These are phyloP conservation scores for Aspergillus niger DNA, from an alignment of 2,329 filamentous ascomycete genomes.

Conservation along the genomic window DNA sequence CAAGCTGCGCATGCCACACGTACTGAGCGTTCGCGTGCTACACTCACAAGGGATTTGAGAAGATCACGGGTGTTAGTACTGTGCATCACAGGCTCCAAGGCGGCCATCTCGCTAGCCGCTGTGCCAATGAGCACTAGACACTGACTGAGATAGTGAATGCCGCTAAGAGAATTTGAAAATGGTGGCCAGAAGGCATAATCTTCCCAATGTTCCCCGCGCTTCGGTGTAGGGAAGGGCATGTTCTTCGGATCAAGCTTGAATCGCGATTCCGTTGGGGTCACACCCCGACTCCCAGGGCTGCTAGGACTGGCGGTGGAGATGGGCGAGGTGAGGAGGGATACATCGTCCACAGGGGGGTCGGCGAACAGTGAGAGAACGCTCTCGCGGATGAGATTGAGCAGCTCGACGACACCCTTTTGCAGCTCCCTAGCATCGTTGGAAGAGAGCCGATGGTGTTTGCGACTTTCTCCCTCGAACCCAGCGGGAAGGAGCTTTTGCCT, in stretches of 20 bases:
- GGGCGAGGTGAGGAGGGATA: slow-evolving; percentile 84
- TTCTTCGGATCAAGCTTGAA: slow-evolving; percentile 80
- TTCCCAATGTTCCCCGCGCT: slow-evolving; percentile 83
- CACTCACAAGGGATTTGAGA: slow-evolving; percentile 72
- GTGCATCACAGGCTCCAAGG: slow-evolving; percentile 67
- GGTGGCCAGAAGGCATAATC: slow-evolving; percentile 96
- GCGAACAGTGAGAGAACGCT: slow-evolving; percentile 80
- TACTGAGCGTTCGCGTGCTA: slow-evolving; percentile 80
- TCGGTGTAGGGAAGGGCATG: slow-evolving; percentile 74
- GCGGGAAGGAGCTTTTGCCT: slow-evolving; percentile 77
- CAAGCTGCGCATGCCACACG: slow-evolving; percentile 85
- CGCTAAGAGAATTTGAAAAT: slow-evolving; percentile 85
- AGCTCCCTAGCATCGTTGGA: slow-evolving; percentile 70
- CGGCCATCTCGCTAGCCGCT: slow-evolving; percentile 81
- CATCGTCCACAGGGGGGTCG: slow-evolving; percentile 85
- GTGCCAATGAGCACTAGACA: slow-evolving; percentile 81
- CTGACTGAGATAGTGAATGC: slow-evolving; percentile 84
- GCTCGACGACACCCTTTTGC: slow-evolving; percentile 74
- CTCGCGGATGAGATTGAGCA: slow-evolving; percentile 81
- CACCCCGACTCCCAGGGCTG: slow-evolving; percentile 59
- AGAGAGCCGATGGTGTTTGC: slow-evolving; percentile 77
- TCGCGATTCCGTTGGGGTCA: slow-evolving; percentile 66
- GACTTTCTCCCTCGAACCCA: slow-evolving; percentile 79
- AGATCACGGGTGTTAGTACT: slow-evolving; percentile 64
- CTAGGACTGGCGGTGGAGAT: slow-evolving; percentile 66